Evolutionary conservation across 306 rosid species (phyloP), one percentile per base, ranked within the genome.

Genomic region (Cucurbita moschata): DNA sequence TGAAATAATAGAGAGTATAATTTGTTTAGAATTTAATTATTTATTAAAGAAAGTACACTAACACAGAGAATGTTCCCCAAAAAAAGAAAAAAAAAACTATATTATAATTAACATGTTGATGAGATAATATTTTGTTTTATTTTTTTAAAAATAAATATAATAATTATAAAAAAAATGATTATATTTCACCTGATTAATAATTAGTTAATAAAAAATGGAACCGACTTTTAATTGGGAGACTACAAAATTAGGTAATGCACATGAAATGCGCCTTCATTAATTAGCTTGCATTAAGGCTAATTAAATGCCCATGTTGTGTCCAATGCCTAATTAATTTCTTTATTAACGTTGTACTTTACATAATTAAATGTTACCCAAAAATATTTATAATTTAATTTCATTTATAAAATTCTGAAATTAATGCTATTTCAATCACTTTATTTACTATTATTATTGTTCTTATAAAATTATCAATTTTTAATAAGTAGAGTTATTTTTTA

Each of bases 121-220:
- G 55, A 46, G 54, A 44, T 4, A 19, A 43, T 21, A 18, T n/a
- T 16, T 8, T 8, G 35, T 30, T 30, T 30, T 30, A 3, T 30
- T 30, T 30, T 30, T 30, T 30, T 30, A 0, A 2, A 26, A 30
- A 30, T 30, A 30, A 30, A 30, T 2, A 30, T 30, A 30, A 30
- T 30, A 30, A 30, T 39, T 39, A 42, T 4, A 21, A 0, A 8
- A 14, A 4, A 8, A 67, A 66, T 21, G 3, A 67, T 67, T 56
- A 67, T 67, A 67, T 67, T 67, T 67, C 73, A 67, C 73, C 73
- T 67, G 73, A 67, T 67, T 44, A 67, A 67, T 67, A 6, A 67
- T 67, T 46, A 47, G 53, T 46, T 46, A 44, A 49, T 49, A 26
- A 69, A 49, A 69, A 5, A 69, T 47, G 0, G 23, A 69, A 69